These are phyloP conservation scores for Chenopodium quinoa DNA, from an alignment of 148 eudicot genomes.

Conservation along the genomic window DNA sequence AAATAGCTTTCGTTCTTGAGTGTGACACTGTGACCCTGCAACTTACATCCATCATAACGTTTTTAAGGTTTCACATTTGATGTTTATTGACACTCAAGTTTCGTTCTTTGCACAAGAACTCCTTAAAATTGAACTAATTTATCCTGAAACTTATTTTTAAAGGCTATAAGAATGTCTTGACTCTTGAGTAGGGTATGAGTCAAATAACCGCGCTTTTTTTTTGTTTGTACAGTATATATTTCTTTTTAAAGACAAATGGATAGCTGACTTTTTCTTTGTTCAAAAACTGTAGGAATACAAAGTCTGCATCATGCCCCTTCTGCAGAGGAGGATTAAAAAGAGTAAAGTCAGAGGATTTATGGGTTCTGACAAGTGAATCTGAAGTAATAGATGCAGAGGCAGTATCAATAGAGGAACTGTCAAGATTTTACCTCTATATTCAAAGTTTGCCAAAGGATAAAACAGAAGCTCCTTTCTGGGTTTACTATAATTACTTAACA, in stretches of 20 bases:
- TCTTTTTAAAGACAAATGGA: not conserved
- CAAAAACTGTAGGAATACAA: slow-evolving; percentile 53
- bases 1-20: not conserved
- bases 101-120: not conserved
- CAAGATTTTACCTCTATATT: slow-evolving; percentile 58
- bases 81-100: not conserved
- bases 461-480: slow-evolving; percentile 52
- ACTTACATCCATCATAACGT: not conserved
- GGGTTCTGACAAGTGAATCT: slow-evolving; percentile 64
- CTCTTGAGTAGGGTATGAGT: not conserved
- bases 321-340: slow-evolving; percentile 72
- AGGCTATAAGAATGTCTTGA: not conserved
- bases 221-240: not conserved
- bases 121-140: not conserved
- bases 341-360: slow-evolving; percentile 71
- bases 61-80: not conserved
- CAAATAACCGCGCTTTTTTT: not conserved
- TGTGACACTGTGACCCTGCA: not conserved
- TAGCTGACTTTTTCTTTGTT: not conserved
- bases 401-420: slow-evolving; percentile 55
- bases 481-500: slow-evolving; percentile 64
- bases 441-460: slow-evolving; percentile 64
- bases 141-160: not conserved
- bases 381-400: slow-evolving; percentile 60
- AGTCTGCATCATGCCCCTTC: slow-evolving; percentile 77